A percentile compares a stretch with the other conserved stretches of the same genome.
These are phyloP conservation scores for Umbellularia californica DNA, from an alignment of 164 flowering plant species.

Conservation along the genomic window DNA sequence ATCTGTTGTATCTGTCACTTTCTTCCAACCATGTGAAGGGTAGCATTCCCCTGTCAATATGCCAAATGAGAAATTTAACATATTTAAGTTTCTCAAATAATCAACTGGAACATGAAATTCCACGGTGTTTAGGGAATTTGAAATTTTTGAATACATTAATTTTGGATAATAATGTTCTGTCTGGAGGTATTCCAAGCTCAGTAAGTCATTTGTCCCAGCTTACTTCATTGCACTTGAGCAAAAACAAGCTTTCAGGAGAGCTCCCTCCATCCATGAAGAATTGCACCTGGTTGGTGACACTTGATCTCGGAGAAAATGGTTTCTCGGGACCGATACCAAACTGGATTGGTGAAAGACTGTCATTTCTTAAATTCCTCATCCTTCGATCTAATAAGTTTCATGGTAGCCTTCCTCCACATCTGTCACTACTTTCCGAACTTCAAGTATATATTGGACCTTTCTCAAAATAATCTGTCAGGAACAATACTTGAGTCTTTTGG, in stretches of 20 bases:
- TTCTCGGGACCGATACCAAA: not conserved
- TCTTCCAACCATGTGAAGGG: not conserved
- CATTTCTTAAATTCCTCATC: not conserved
- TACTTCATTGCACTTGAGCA: not conserved
- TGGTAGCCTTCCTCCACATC: not conserved
- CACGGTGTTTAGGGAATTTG: not conserved
- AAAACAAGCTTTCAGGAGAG: not conserved
- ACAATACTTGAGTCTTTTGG: not conserved
- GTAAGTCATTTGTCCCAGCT: not conserved
- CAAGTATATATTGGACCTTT: constrained; percentile 7
- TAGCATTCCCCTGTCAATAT: not conserved
- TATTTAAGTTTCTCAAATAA: not conserved
- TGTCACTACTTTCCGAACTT: not conserved
- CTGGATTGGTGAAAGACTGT: not conserved
- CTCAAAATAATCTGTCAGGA: constrained; percentile 4
- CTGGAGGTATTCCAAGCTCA: not conserved
- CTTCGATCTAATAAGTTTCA: constrained; percentile 3
- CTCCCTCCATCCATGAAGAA: constrained; percentile 1
- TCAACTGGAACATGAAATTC: not conserved
- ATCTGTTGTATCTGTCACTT: no score
- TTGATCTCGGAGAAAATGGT: not conserved
- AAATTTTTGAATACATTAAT: not conserved
- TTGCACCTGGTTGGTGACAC: not conserved
- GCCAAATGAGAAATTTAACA: not conserved
- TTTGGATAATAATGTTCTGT: not conserved